phyloP scores from a whole-genome alignment of 805 yeast genomes.

The Debaryomyces castellii region DNA sequence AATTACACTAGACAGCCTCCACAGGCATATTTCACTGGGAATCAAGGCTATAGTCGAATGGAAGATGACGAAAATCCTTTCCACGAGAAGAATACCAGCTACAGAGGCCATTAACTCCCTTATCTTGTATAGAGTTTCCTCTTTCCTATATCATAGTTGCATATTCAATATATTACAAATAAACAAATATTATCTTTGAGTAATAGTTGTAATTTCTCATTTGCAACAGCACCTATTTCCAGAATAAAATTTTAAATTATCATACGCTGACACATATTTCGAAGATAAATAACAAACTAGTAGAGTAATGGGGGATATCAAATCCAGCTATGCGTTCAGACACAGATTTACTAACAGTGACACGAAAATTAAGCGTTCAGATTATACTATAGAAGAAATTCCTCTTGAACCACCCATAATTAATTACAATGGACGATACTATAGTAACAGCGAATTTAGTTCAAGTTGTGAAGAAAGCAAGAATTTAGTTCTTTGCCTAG shows the following conservation, averaged over 20 bases:
- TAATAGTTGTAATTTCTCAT: background rate
- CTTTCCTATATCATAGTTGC: background rate
- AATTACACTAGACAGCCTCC: constrained; percentile 6
- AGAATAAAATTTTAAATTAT: too few species aligned
- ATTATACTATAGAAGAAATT: background rate
- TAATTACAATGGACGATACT: background rate
- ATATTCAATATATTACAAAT: background rate
- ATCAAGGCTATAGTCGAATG: constrained; percentile 2
- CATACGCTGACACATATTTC: too few species aligned
- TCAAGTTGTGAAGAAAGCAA: background rate
- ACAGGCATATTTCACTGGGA: constrained; percentile 3
- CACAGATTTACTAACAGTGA: background rate
- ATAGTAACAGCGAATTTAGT: background rate
- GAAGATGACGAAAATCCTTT: constrained; percentile 4
- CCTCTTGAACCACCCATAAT: constrained; percentile 2
- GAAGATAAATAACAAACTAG: background rate
- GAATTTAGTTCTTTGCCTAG: constrained; percentile 52
- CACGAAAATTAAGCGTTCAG: background rate
- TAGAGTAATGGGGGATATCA: background rate
- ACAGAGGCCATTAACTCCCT: background rate
- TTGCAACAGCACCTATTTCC: too few species aligned
- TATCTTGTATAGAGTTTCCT: background rate
- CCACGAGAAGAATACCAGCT: background rate
- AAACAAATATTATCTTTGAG: background rate
- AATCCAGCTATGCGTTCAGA: background rate